phyloP scores from a whole-genome alignment of 345 rosid species.

The Chamaenerion angustifolium region DNA sequence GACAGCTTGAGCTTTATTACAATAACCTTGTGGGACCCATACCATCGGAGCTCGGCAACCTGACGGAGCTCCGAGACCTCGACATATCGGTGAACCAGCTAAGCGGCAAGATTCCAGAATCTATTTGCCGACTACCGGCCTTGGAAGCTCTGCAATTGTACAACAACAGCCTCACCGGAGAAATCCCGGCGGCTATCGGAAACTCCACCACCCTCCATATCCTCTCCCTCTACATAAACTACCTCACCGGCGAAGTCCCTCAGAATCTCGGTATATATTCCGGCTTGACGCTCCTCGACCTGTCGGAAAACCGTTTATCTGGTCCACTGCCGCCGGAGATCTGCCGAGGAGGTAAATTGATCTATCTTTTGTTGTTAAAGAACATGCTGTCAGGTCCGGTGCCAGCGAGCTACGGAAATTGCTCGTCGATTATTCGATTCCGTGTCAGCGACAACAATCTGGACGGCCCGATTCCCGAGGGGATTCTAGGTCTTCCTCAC shows the following conservation, averaged over 20 bases:
- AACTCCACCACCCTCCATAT: conserved; percentile 46
- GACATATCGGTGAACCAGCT: conserved; percentile 80
- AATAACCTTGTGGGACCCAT: conserved; percentile 56
- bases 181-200: conserved; percentile 52
- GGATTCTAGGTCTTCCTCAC: conserved; percentile 58
- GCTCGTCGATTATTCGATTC: conserved; percentile 58
- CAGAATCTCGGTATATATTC: conserved; percentile 46
- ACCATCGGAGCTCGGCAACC: conserved; percentile 75
- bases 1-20: conserved; percentile 73
- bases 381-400: conserved; percentile 57
- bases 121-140: conserved; percentile 56
- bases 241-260: conserved; percentile 63
- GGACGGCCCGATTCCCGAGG: conserved; percentile 51
- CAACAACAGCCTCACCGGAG: conserved; percentile 85
- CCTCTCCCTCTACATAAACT: conserved; percentile 63
- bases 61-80: conserved; percentile 64
- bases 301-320: conserved; percentile 65
- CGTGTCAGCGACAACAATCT: conserved; percentile 61
- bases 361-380: conserved; percentile 60
- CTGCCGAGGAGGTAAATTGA: conserved; percentile 61
- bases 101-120: conserved; percentile 67
- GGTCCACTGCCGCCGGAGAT: conserved; percentile 58
- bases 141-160: conserved; percentile 69
- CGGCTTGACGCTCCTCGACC: conserved; percentile 41
- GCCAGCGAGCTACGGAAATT: conserved; percentile 44